These are phyloP conservation scores for Glutinoglossum americanum DNA, from an alignment of 495 filamentous ascomycete genomes.

Conservation along the genomic window DNA sequence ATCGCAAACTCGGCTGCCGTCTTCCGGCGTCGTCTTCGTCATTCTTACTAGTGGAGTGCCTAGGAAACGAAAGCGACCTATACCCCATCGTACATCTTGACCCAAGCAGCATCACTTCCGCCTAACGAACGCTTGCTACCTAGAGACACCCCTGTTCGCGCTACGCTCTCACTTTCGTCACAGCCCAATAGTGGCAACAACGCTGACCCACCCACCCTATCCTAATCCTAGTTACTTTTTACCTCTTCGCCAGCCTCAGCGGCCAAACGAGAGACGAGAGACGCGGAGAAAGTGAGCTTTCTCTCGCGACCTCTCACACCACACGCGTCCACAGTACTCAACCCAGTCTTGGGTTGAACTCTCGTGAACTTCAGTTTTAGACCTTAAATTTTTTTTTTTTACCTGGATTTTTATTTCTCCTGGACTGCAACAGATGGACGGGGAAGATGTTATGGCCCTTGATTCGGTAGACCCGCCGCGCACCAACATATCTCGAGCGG, in stretches of 20 bases:
- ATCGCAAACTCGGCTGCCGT: too few species aligned
- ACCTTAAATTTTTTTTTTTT: neutral
- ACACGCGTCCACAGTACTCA: neutral
- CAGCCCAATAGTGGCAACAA: neutral
- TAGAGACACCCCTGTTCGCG: neutral
- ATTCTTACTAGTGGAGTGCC: too few species aligned
- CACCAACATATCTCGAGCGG: conserved; percentile 9
- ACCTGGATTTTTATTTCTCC: neutral
- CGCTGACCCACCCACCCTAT: neutral
- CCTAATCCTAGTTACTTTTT: neutral
- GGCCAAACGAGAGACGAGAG: neutral
- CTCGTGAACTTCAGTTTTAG: neutral
- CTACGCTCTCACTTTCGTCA: neutral
- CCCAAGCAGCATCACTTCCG: conserved; percentile 7
- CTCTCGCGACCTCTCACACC: neutral
- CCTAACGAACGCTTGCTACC: neutral
- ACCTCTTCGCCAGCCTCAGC: neutral
- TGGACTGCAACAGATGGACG: neutral
- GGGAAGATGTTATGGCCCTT: conserved; percentile 16
- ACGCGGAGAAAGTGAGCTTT: neutral
- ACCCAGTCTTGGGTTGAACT: neutral
- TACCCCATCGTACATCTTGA: neutral
- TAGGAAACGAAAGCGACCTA: too few species aligned
- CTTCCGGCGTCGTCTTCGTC: too few species aligned
- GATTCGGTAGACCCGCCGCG: conserved; percentile 8